phyloP scores from a whole-genome alignment of 176 grass and related monocot species.

The Phyllostachys edulis region DNA sequence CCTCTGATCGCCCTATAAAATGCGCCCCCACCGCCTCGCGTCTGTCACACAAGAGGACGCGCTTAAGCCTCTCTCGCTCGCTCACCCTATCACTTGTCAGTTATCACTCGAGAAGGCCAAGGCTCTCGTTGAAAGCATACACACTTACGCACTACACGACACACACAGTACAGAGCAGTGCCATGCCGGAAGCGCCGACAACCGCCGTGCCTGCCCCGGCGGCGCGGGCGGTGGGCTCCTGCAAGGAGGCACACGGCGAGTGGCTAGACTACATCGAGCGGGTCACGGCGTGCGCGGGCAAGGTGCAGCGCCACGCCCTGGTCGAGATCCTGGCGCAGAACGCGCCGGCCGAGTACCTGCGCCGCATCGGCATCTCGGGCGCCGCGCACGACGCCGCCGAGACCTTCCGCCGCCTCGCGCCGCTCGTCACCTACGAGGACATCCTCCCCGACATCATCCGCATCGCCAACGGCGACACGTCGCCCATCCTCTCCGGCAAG shows the following conservation, averaged over 20 bases:
- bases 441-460: conserved; percentile 51
- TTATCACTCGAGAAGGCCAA: neutral
- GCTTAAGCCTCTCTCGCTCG: neutral
- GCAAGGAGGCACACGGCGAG: conserved; percentile 30
- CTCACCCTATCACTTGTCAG: neutral
- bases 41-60: neutral
- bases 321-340: conserved; percentile 54
- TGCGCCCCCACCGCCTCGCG: neutral
- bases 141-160: neutral
- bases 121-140: neutral
- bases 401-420: conserved; percentile 35
- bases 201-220: neutral
- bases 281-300: conserved; percentile 31
- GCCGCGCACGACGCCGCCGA: conserved; percentile 39
- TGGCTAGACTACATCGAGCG: conserved; percentile 55
- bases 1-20: conserved; percentile 11
- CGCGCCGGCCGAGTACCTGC: conserved; percentile 60
- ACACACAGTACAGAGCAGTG: neutral
- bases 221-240: neutral
- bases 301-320: conserved; percentile 43
- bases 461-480: conserved; percentile 67
- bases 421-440: conserved; percentile 67
- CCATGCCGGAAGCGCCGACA: conserved; percentile 39
- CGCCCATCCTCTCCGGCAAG: conserved; percentile 59
- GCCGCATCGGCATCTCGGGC: conserved; percentile 36